phyloP scores from a whole-genome alignment of 768 basidiomycete genomes.

The Lentinula sp. region DNA sequence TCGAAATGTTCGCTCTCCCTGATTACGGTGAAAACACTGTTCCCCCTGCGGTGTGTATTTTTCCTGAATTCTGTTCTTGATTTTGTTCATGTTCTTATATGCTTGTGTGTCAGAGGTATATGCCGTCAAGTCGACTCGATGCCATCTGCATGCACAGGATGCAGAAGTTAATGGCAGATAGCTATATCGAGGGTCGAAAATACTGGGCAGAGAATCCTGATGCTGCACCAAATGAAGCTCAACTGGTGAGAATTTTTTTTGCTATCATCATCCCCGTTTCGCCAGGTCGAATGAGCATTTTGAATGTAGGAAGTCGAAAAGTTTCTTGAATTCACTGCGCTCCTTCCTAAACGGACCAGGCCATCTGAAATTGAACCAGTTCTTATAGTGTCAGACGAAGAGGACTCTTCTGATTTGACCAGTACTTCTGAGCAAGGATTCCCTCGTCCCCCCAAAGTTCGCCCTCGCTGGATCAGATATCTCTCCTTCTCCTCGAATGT shows the following conservation, averaged over 20 bases:
- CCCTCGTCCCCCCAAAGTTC: background rate
- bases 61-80: background rate
- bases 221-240: background rate
- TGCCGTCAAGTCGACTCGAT: background rate
- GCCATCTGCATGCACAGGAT: background rate
- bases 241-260: background rate
- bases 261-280: background rate
- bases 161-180: conserved; percentile 5
- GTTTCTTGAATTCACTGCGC: conserved; percentile 1
- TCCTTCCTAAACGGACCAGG: background rate
- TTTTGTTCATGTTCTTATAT: background rate
- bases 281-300: background rate
- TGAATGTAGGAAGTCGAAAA: conserved; percentile 2
- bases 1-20: conserved; percentile 1
- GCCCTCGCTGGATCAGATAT: background rate
- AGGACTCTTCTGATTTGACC: background rate
- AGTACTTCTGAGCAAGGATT: background rate
- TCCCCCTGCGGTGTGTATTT: background rate
- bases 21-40: background rate
- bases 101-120: background rate
- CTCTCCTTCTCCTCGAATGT: background rate
- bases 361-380: background rate
- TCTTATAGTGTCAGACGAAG: background rate
- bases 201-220: background rate
- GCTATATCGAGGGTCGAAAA: conserved; percentile 2